Base-by-base conservation (phyloP, 2,329 filamentous ascomycete species). In the Epichloe sylvatica region DNA sequence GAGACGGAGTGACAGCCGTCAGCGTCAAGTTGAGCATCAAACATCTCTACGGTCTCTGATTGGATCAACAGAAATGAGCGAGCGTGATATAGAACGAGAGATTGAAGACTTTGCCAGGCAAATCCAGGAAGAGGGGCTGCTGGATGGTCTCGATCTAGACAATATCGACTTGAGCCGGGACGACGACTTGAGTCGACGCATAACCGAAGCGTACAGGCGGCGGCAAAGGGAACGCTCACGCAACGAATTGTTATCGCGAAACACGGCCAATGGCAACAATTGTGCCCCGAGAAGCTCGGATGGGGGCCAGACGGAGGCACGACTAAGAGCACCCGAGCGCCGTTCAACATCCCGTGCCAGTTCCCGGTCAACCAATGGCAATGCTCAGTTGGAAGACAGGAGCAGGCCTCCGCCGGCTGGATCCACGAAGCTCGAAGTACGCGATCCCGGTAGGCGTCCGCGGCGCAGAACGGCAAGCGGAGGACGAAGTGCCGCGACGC, bases 51-150 rank as follows among this genome's bases (percentile, higher is more conserved):
- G 90, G 48, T 94, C 86, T 9, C 69, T 97, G 52, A 81, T 97
- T 52, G 90, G 86, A 60, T 78, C 83, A 4, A 86, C 84, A 0
- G 84, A 90, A 54, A 74, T 86, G 51, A 86, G 86, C 57, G 80
- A 83, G 43, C 76, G 80, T 19, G 84, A 91, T 56, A 83, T 94
- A 58, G 85, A 95, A 62, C 80, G 85, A 52, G 89, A 95, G 62
- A 94, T 96, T 52, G 78, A 92, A 56, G 88, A 92, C 52, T 94
- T 96, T 58, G 78, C 94, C 56, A 79, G 87, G 41, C 88, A 94
- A 62, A 95, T 94, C 52, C 77, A 90, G 56, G 84, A 91, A 55
- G 88, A 95, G 60, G 89, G 91, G 0, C 69, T 96, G 19, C 67
- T 95, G 35, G 87, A 96, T 59, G 90, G 88, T 17, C 80, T 96